Evolutionary conservation across 805 yeast species (phyloP).

Genomic region (Cyberlindnera sargentensis): DNA sequence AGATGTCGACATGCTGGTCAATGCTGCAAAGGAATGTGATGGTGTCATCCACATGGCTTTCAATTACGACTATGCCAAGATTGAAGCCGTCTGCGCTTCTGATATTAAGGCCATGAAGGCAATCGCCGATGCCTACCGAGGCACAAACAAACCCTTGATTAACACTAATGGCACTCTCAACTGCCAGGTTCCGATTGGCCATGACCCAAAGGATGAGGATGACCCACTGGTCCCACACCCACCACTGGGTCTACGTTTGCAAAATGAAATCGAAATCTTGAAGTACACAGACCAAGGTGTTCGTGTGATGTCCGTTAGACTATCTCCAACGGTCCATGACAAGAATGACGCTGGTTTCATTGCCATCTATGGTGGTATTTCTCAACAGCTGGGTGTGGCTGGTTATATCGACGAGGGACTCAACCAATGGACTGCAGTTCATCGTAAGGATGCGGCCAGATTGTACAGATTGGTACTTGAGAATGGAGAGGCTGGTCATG

Average conservation of each 20-base stretch:
- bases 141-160: slow-evolving; percentile 25
- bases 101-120: slow-evolving; percentile 26
- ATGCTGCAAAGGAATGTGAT: slow-evolving; percentile 26
- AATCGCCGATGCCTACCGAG: slow-evolving; percentile 24
- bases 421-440: slow-evolving; percentile 28
- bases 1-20: slow-evolving; percentile 23
- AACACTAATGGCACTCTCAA: slow-evolving; percentile 20
- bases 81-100: slow-evolving; percentile 10
- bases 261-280: slow-evolving; percentile 12
- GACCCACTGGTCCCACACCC: not conserved
- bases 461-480: slow-evolving; percentile 25
- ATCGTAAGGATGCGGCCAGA: slow-evolving; percentile 28
- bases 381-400: slow-evolving; percentile 28
- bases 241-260: slow-evolving; percentile 5
- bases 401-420: slow-evolving; percentile 31
- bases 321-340: slow-evolving; percentile 33
- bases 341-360: slow-evolving; percentile 24
- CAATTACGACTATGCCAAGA: slow-evolving; percentile 25
- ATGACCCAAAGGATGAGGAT: slow-evolving; percentile 7
- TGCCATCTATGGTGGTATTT: slow-evolving; percentile 17
- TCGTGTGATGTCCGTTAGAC: slow-evolving; percentile 20
- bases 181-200: slow-evolving; percentile 5
- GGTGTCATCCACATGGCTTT: slow-evolving; percentile 34
- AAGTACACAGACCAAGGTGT: slow-evolving; percentile 23
- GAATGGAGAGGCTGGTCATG: slow-evolving; percentile 21